Base-by-base conservation (phyloP, 2,329 filamentous ascomycete species). In the Colletotrichum aenigma region DNA sequence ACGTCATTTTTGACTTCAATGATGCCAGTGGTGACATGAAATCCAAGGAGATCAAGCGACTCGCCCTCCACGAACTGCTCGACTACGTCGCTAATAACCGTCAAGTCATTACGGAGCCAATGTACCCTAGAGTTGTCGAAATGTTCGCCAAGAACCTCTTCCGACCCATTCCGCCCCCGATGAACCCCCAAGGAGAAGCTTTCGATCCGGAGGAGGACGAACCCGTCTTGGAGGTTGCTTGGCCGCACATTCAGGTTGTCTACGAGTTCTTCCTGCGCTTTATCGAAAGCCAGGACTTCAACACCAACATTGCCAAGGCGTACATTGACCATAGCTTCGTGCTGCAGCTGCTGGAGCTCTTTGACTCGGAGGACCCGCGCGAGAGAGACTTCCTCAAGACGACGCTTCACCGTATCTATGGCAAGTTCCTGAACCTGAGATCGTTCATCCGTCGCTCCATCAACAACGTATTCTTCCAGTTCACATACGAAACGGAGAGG, bases 391-490 rank as follows among this genome's bases (percentile, higher is more conserved):
- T 99, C 84, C 89, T 99, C 79, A 99, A 99, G 89, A 99, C 97
- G 0, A 99, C 97, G 0, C 89, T 99, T 71, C 97, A 99, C 86
- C 93, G 97, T 77, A 99, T 99, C 83, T 99, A 99, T 83, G 97
- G 97, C 82, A 99, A 99, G 88, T 99, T 99, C 86, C 91, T 99
- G 81, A 99, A 99, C 84, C 90, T 99, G 77, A 94, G 97, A 76
- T 98, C 97, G 34, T 99, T 98, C 85, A 99, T 99, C 82, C 92
- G 97, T 82, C 93, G 97, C 81, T 99, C 97, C 72, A 99, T 99
- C 90, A 99, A 99, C 91, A 98, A 99, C 82, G 97, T 99, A 81
- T 99, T 99, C 88, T 99, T 99, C 90, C 97, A 99, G 83, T 99
- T 99, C 85, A 96, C 96, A 76, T 99, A 99, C 84, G 97, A 99